Evolutionary conservation across 345 rosid genomes (phyloP), one percentile per base, ranked within the genome.

Genomic region (Populus euphratica): DNA sequence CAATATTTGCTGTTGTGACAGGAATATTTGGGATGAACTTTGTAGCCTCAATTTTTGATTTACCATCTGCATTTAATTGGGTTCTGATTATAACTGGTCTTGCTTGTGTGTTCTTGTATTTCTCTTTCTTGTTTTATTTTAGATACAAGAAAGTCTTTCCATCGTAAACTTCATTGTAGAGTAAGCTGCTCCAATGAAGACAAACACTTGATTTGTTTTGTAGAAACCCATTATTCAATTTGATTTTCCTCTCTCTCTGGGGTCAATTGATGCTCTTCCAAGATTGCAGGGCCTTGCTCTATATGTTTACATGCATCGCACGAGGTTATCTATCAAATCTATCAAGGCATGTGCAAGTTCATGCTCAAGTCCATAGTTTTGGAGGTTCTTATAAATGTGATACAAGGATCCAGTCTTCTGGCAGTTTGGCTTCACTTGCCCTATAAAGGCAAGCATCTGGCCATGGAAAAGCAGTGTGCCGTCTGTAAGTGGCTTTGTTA

Each of bases 1-100:
- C 99, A 47, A 78, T 92, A 70, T 89, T 92, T 70, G 98, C 99
- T 0, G 94, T 90, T 56, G 99, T 96, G 74, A 82, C 97, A 0
- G 99, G 90, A 66, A 85, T 96, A 44, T 96, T 93, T 56, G 97
- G 99, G 77, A 93, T 96, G 99, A 96, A 96, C 78, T 82, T 96
- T 70, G 70, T 78, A 70, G 91, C 87, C 73, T 82, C 96, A 6
- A 68, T 96, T 72, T 93, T 93, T 82, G 89, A 92, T 56, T 73
- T 87, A 73, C 88, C 98, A 8, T 76, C 85, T 7, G 82, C 84
- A 69, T 96, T 96, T 77, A 84, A 84, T 65, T 92, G 97, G 94
- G 96, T 92, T 82, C 86, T 96, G 49, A 75, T 92, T 68, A 69
- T 88, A 61, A 88, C 97, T 16, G 94, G 96, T 49, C 54, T 86